These are phyloP conservation scores for Vicia sativa DNA, from an alignment of 306 rosid genomes.

Conservation along the genomic window DNA sequence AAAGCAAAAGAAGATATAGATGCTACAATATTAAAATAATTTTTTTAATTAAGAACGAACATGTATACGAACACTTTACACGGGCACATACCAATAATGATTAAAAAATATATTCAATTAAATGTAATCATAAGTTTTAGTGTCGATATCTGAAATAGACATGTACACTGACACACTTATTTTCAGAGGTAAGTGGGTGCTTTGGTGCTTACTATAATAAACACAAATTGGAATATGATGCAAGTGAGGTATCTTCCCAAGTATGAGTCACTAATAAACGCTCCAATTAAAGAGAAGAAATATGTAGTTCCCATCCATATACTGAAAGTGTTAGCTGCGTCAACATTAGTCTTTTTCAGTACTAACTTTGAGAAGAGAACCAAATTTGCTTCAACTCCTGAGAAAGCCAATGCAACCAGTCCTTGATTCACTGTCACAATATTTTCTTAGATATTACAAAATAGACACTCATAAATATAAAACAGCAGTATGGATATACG, in stretches of 20 bases:
- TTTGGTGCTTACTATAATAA: conserved; percentile 58
- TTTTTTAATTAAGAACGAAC: no score
- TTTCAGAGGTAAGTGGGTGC: no score
- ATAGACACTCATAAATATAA: neutral
- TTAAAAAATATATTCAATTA: no score
- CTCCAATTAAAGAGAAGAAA: conserved; percentile 61
- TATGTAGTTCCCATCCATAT: conserved; percentile 70
- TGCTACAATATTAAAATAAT: no score
- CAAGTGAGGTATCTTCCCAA: conserved; percentile 64
- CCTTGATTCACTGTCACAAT: conserved; percentile 61
- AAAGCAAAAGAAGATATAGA: neutral
- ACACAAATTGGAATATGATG: conserved; percentile 50
- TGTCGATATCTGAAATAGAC: no score
- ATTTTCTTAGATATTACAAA: neutral
- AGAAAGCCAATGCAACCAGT: conserved; percentile 55
- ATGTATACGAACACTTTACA: no score
- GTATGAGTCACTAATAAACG: conserved; percentile 67
- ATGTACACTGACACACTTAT: no score
- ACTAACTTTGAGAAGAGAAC: conserved; percentile 65
- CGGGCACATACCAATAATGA: no score
- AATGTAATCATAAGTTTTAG: no score
- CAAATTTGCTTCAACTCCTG: conserved; percentile 69
- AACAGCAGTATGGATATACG: neutral
- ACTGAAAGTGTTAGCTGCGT: conserved; percentile 64
- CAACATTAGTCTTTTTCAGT: conserved; percentile 59